Percentiles rank a stretch among this genome's conserved stretches.
phyloP scores from a whole-genome alignment of 1,284 basidiomycete genomes.

The Sporisorium scitamineum region DNA sequence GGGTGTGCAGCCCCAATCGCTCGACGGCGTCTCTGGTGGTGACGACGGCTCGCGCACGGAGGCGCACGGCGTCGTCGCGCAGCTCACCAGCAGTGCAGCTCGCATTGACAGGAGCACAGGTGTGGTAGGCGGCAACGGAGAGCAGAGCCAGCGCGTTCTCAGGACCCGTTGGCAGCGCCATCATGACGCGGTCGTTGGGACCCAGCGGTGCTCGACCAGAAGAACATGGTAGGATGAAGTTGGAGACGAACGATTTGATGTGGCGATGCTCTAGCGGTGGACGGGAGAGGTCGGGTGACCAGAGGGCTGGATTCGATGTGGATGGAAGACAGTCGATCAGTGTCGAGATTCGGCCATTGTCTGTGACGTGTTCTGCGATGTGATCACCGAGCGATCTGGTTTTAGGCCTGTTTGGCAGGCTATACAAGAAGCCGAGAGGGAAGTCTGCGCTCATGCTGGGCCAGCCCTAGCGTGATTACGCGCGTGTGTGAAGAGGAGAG shows the following conservation, averaged over 20 bases:
- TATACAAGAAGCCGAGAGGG: constrained; percentile 64
- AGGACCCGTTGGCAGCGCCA: constrained; percentile 67
- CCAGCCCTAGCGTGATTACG: constrained; percentile 31
- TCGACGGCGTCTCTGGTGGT: constrained; percentile 65
- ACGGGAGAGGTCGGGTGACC: constrained; percentile 64
- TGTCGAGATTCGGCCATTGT: constrained; percentile 62
- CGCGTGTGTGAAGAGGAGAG: constrained; percentile 5
- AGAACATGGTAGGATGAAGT: constrained; percentile 61
- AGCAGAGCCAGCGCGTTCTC: constrained; percentile 67
- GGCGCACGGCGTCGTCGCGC: constrained; percentile 66
- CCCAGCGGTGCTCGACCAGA: constrained; percentile 41
- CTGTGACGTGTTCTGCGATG: constrained; percentile 65
- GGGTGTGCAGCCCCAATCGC: constrained; percentile 58
- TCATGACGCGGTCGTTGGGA: constrained; percentile 68
- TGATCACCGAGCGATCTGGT: constrained; percentile 65
- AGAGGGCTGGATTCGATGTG: constrained; percentile 64
- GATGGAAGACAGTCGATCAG: constrained; percentile 65
- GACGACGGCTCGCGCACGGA: constrained; percentile 66
- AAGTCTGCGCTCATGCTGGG: constrained; percentile 61
- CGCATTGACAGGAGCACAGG: constrained; percentile 67
- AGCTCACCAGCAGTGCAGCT: constrained; percentile 68
- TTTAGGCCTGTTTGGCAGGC: constrained; percentile 54
- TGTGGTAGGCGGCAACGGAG: constrained; percentile 66
- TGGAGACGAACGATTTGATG: constrained; percentile 62
- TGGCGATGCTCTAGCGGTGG: constrained; percentile 65